Base-by-base conservation (phyloP, 2,329 filamentous ascomycete genomes). In the Metarhizium robertsii region DNA sequence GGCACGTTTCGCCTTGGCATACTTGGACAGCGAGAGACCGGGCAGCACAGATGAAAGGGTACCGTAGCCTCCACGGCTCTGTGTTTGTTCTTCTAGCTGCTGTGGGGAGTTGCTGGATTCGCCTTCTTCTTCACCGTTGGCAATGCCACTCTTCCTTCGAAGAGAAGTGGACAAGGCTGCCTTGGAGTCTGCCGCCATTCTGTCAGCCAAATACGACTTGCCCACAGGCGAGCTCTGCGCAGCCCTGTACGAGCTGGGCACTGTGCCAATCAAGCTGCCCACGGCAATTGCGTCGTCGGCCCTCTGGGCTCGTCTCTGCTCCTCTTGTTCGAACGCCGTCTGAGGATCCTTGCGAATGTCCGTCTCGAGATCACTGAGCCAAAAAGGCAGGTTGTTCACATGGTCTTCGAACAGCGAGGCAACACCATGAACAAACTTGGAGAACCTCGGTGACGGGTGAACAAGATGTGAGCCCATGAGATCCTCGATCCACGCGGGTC, bases 301-400 rank as follows among this genome's bases (percentile, higher is more conserved):
- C 48, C 85, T 84, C 67, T 88, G 88, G 30, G 87, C 87, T 57
- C 87, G 85, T 57, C 87, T 84, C 69, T 92, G 85, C 69, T 96
- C 91, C 69, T 97, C 92, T 64, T 94, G 87, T 61, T 95, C 88
- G 67, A 95, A 96, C 0, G 92, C 92, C 59, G 83, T 81, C 68
- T 94, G 88, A 0, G 94, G 94, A 67, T 97, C 92, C 67, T 89
- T 90, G 62, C 92, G 86, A 66, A 99, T 99, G 67, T 99, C 94
- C 36, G 83, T 89, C 67, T 96, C 92, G 47, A 97, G 79, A 59
- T 95, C 88, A 64, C 87, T 87, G 38, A 97, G 81, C 94, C 94
- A 99, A 75, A 97, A 96, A 14, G 94, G 94, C 65, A 97, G 85
- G 59, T 84, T 92, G 73, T 97, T 97, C 69, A 99, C 92, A 66